phyloP scores from a whole-genome alignment of 2,329 filamentous ascomycete species.

The Diaporthe citrichinensis region DNA sequence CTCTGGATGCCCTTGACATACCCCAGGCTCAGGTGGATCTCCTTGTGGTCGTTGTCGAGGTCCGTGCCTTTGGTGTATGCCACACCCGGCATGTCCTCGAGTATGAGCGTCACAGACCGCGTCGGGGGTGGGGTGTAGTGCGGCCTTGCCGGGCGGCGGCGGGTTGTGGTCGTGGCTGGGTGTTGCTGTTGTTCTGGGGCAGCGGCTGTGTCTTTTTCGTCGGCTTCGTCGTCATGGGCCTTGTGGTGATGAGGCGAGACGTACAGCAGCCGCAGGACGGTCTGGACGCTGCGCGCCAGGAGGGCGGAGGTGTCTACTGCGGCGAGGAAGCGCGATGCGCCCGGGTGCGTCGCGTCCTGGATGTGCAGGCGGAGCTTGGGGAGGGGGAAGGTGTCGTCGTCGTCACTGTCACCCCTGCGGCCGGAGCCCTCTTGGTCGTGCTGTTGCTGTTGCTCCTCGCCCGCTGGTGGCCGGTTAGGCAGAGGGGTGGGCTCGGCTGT shows the following conservation, averaged over 20 bases:
- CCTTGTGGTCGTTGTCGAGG: constrained; percentile 42
- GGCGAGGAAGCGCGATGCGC: constrained; percentile 76
- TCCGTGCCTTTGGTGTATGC: constrained; percentile 80
- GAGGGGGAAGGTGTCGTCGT: constrained; percentile 53
- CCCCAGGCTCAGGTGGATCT: constrained; percentile 76
- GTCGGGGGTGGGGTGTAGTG: constrained; percentile 67
- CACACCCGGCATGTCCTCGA: constrained; percentile 85
- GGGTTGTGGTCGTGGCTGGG: not conserved
- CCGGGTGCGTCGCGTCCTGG: constrained; percentile 71
- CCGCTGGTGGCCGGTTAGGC: constrained; percentile 35
- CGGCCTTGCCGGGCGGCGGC: constrained; percentile 1
- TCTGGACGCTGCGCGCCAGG: constrained; percentile 73
- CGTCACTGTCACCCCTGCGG: constrained; percentile 27
- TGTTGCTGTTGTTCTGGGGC: not conserved
- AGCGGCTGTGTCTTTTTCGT: too few species aligned
- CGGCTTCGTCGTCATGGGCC: constrained; percentile 47
- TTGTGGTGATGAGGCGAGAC: constrained; percentile 51
- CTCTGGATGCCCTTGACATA: constrained; percentile 73
- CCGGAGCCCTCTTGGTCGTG: not conserved
- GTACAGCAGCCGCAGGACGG: constrained; percentile 83
- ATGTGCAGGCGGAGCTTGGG: constrained; percentile 73
- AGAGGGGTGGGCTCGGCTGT: constrained; percentile 41
- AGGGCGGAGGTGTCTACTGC: constrained; percentile 74
- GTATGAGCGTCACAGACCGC: constrained; percentile 86
- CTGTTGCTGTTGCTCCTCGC: not conserved